Evolutionary conservation across 2,329 filamentous ascomycete genomes (phyloP).

Genomic region (Ophiostoma novo-ulmi): DNA sequence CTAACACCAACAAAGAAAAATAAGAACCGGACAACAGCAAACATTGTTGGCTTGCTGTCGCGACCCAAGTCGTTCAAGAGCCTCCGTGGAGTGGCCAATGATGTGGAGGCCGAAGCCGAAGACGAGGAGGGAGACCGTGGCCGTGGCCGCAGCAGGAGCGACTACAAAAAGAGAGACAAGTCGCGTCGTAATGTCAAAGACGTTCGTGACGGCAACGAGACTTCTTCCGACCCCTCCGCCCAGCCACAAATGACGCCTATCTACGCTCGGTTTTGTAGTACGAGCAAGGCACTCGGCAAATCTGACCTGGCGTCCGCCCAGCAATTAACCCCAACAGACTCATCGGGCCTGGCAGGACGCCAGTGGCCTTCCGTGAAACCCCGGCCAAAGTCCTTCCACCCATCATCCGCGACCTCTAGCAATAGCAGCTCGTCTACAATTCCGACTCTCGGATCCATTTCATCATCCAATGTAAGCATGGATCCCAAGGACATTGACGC

Average conservation of each 20-base stretch:
- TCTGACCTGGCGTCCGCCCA: constrained; percentile 15
- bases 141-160: constrained; percentile 41
- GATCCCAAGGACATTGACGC: constrained; percentile 52
- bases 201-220: constrained; percentile 28
- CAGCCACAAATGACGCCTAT: constrained; percentile 59
- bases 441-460: constrained; percentile 31
- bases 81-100: constrained; percentile 45
- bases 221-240: not conserved
- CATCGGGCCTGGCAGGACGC: not conserved
- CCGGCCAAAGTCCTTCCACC: constrained; percentile 50
- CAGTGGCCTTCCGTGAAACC: constrained; percentile 35
- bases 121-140: constrained; percentile 30
- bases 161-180: constrained; percentile 79
- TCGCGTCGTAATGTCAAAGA: constrained; percentile 39
- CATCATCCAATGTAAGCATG: constrained; percentile 46
- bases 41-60: constrained; percentile 70
- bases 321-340: constrained; percentile 23
- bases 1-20: constrained; percentile 57
- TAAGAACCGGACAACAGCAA: constrained; percentile 78
- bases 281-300: constrained; percentile 22
- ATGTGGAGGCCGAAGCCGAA: constrained; percentile 24
- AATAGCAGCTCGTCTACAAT: constrained; percentile 26
- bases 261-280: constrained; percentile 66
- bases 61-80: constrained; percentile 69
- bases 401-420: constrained; percentile 38